A percentile compares a stretch with the other conserved stretches of the same genome.
Evolutionary conservation across 2,329 filamentous ascomycete genomes (phyloP).

Genomic region (Hansfordia pulvinata): DNA sequence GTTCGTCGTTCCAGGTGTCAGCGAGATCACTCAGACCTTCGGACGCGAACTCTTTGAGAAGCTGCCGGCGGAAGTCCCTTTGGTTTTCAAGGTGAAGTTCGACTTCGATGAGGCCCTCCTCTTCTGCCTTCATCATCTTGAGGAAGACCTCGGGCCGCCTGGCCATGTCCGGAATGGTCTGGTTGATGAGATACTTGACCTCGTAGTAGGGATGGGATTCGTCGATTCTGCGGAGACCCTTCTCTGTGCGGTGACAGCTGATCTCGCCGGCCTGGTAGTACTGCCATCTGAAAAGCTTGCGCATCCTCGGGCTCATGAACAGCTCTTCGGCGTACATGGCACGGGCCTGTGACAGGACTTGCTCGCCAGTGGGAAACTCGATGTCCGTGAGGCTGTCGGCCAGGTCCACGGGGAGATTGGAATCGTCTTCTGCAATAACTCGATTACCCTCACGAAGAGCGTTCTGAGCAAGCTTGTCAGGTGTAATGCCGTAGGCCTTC

Average conservation of each 20-base stretch:
- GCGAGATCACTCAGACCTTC: conserved; percentile 93
- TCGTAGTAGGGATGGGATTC: conserved; percentile 95
- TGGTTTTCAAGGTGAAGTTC: conserved; percentile 65
- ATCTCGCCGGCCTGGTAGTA: conserved; percentile 78
- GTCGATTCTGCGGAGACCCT: conserved; percentile 84
- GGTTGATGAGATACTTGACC: conserved; percentile 89
- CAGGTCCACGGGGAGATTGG: conserved; percentile 68
- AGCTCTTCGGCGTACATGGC: conserved; percentile 87
- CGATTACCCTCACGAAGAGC: conserved; percentile 66
- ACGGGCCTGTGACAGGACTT: conserved; percentile 67
- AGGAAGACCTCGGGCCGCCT: conserved; percentile 79
- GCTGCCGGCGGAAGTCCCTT: conserved; percentile 59
- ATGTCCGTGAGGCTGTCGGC: conserved; percentile 65
- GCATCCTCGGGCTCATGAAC: conserved; percentile 74
- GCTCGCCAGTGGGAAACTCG: conserved; percentile 62
- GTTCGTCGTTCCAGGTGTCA: conserved; percentile 86
- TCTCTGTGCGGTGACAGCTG: conserved; percentile 83
- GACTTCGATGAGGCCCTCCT: conserved; percentile 84
- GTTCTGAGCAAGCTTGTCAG: conserved; percentile 81
- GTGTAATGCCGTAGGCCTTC: conserved; percentile 76
- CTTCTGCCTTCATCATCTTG: conserved; percentile 94
- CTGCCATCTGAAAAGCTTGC: conserved; percentile 69
- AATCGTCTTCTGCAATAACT: conserved; percentile 73
- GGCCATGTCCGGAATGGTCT: conserved; percentile 70
- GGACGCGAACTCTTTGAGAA: conserved; percentile 77